These are phyloP conservation scores for Ustilago trichophora DNA, from an alignment of 1,284 basidiomycete genomes.

Conservation along the genomic window DNA sequence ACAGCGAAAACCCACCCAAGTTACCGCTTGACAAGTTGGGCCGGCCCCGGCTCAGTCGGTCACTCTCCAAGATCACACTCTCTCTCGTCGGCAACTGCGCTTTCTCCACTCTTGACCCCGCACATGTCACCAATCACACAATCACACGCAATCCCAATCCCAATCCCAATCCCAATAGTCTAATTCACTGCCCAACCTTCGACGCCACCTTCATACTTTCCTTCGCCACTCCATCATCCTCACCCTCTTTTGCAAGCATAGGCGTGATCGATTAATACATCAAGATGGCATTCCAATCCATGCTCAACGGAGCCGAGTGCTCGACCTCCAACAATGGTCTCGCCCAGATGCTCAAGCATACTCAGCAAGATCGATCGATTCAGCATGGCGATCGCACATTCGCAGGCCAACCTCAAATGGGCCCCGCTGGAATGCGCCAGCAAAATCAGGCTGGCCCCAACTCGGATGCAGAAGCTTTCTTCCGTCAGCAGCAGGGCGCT, in stretches of 20 bases:
- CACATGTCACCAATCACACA: constrained; percentile 2
- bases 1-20: too few species aligned
- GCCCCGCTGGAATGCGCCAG: constrained; percentile 31
- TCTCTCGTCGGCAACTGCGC: background rate
- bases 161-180: too few species aligned
- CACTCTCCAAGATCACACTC: too few species aligned
- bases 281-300: constrained; percentile 68
- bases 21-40: background rate
- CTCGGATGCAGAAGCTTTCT: constrained; percentile 60
- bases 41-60: constrained; percentile 11
- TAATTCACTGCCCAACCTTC: background rate
- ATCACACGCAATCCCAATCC: constrained; percentile 14
- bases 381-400: constrained; percentile 69
- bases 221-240: background rate
- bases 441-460: constrained; percentile 38
- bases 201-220: background rate
- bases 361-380: constrained; percentile 86
- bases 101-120: constrained; percentile 6
- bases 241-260: background rate
- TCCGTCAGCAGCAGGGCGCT: constrained; percentile 50
- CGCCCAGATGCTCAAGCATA: constrained; percentile 88
- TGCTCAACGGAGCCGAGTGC: constrained; percentile 91
- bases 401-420: constrained; percentile 34
- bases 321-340: constrained; percentile 85
- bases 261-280: too few species aligned